phyloP scores from a whole-genome alignment of 2,329 filamentous ascomycete genomes.

The Stagonosporopsis cucurbitacearum region DNA sequence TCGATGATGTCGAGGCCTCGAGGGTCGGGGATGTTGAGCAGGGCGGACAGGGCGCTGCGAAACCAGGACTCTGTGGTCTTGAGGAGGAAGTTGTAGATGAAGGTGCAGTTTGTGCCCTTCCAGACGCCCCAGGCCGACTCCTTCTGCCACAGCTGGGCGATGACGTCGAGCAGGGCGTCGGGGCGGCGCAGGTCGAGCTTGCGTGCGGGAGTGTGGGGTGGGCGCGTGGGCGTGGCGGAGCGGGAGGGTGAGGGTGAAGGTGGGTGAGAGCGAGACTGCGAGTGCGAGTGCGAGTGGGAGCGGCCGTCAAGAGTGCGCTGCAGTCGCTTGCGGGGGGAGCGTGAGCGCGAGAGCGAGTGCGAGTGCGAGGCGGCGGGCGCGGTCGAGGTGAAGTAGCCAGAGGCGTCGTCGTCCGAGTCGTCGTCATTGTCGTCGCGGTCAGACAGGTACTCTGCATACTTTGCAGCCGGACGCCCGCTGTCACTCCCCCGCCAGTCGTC shows the following conservation, averaged over 20 bases:
- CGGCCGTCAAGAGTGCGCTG: slow-evolving; percentile 51
- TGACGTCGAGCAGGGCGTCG: slow-evolving; percentile 83
- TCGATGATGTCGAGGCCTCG: slow-evolving; percentile 81
- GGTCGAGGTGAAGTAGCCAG: slow-evolving; percentile 79
- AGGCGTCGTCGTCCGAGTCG: slow-evolving; percentile 71
- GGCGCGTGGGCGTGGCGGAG: slow-evolving; percentile 48
- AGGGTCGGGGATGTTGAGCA: slow-evolving; percentile 87
- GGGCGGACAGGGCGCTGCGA: slow-evolving; percentile 84
- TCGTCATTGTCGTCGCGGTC: slow-evolving; percentile 67
- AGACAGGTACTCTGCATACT: no score
- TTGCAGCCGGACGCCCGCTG: no score
- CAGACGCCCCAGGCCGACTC: slow-evolving; percentile 92
- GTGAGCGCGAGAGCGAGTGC: slow-evolving; percentile 48
- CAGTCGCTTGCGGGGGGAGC: no score
- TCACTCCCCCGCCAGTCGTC: slow-evolving; percentile 37
- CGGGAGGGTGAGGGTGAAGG: slow-evolving; percentile 49
- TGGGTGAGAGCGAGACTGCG: slow-evolving; percentile 37
- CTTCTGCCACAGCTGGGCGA: slow-evolving; percentile 86
- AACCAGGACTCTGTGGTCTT: slow-evolving; percentile 92
- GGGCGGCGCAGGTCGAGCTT: slow-evolving; percentile 74
- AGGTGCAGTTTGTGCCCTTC: slow-evolving; percentile 92
- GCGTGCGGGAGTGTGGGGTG: slow-evolving; percentile 57
- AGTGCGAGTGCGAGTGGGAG: slow-evolving; percentile 42
- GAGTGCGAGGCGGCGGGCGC: slow-evolving; percentile 58
- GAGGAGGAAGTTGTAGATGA: slow-evolving; percentile 85